phyloP scores from a whole-genome alignment of 1,139 yeast genomes.

The Debaryomyces nepalensis region DNA sequence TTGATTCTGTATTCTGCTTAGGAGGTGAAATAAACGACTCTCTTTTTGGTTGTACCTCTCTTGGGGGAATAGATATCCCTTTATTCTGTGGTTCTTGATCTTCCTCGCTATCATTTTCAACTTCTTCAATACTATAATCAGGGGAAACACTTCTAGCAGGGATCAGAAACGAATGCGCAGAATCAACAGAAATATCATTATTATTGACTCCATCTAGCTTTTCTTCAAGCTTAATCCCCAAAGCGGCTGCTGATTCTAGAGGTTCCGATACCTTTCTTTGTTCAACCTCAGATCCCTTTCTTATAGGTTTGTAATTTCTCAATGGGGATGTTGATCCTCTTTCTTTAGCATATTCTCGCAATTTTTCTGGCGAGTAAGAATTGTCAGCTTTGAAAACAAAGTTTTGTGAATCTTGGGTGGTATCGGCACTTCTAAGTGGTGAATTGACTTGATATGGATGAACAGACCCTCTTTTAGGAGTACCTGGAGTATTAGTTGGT shows the following conservation, averaged over 20 bases:
- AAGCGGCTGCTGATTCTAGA: conserved; percentile 33
- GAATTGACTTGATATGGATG: conserved; percentile 26
- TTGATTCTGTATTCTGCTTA: conserved; percentile 26
- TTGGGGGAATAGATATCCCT: not conserved
- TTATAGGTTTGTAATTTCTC: conserved; percentile 24
- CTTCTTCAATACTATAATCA: conserved; percentile 49
- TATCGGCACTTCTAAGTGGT: conserved; percentile 15
- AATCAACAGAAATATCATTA: conserved; percentile 14
- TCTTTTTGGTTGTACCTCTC: not conserved
- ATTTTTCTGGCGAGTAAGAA: conserved; percentile 23
- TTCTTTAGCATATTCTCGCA: conserved; percentile 28
- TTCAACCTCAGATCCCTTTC: conserved; percentile 3
- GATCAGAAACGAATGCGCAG: conserved; percentile 9
- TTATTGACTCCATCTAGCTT: conserved; percentile 22
- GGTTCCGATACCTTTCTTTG: conserved; percentile 29
- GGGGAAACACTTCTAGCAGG: conserved; percentile 18
- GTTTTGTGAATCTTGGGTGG: conserved; percentile 35
- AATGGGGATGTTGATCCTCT: conserved; percentile 28
- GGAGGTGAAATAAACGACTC: conserved; percentile 13
- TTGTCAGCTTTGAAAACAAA: conserved; percentile 30
- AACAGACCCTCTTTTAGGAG: conserved; percentile 3
- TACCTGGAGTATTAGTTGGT: conserved; percentile 4
- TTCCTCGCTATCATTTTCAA: conserved; percentile 35
- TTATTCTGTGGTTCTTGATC: conserved; percentile 9
- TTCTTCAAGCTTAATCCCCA: conserved; percentile 30